A percentile compares a stretch with the other conserved stretches of the same genome.
These are phyloP conservation scores for Leccinum subtestaceum DNA, from an alignment of 768 basidiomycete species.

Conservation along the genomic window DNA sequence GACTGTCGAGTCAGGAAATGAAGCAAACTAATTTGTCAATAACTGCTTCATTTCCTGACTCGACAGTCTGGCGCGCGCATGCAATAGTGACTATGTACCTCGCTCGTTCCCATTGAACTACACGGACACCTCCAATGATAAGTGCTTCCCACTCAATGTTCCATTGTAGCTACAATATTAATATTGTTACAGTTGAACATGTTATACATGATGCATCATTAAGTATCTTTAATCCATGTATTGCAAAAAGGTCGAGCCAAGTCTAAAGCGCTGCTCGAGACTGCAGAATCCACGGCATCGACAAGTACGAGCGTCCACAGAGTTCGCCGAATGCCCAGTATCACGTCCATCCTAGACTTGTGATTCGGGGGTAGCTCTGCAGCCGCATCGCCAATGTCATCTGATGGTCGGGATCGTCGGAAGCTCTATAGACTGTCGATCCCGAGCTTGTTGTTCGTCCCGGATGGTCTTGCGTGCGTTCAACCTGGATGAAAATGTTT, in stretches of 20 bases:
- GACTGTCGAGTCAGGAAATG: no score
- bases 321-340: background rate
- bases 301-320: no score
- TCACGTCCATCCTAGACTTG: background rate
- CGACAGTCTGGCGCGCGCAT: slow-evolving; percentile 10
- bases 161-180: background rate
- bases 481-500: slow-evolving; percentile 1
- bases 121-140: no score
- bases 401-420: background rate
- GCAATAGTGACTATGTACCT: slow-evolving; percentile 12
- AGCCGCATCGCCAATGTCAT: background rate
- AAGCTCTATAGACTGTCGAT: background rate
- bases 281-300: no score
- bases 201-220: no score
- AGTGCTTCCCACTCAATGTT: background rate
- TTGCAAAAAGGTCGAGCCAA: background rate
- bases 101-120: background rate
- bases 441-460: slow-evolving; percentile 8
- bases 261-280: background rate
- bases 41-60: no score
- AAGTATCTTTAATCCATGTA: no score
- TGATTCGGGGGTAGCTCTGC: background rate
- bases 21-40: no score
- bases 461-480: slow-evolving; percentile 21
- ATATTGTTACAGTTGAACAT: background rate